Evolutionary conservation across 2,329 filamentous ascomycete species (phyloP).

Genomic region (Trichoderma sp.): DNA sequence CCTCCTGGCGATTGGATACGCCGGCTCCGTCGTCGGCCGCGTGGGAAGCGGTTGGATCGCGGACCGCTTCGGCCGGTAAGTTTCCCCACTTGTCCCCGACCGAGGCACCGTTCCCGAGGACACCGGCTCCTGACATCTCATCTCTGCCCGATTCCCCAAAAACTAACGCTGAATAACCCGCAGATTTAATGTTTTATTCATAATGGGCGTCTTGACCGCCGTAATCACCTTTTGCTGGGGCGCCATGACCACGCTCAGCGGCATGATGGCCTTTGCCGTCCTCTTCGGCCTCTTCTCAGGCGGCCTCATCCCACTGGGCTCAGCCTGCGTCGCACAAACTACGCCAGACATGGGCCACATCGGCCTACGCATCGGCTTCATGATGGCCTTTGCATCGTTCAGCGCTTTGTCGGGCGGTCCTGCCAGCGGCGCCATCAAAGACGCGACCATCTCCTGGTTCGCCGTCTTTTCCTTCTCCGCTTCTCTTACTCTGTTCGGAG

Average conservation of each 20-base stretch:
- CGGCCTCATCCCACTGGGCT: slow-evolving; percentile 35
- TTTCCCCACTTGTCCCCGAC: background rate
- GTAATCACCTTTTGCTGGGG: slow-evolving; percentile 34
- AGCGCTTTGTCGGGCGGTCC: slow-evolving; percentile 29
- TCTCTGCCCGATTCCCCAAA: background rate
- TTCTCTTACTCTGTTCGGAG: slow-evolving; percentile 21
- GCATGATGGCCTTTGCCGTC: slow-evolving; percentile 27
- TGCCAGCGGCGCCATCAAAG: slow-evolving; percentile 24
- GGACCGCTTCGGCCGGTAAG: slow-evolving; percentile 45
- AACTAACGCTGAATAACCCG: background rate
- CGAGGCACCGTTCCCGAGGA: no score
- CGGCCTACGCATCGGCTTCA: slow-evolving; percentile 32
- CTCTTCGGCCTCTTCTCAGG: slow-evolving; percentile 33
- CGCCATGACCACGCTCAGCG: slow-evolving; percentile 22
- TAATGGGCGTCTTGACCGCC: slow-evolving; percentile 25
- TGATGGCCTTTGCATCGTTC: slow-evolving; percentile 32
- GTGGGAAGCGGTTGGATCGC: slow-evolving; percentile 51
- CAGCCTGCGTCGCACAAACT: slow-evolving; percentile 33
- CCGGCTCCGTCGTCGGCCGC: slow-evolving; percentile 52
- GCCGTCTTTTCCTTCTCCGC: slow-evolving; percentile 22
- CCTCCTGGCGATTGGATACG: slow-evolving; percentile 60
- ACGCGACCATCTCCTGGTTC: slow-evolving; percentile 18
- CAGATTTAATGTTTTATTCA: slow-evolving; percentile 42
- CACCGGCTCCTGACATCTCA: background rate
- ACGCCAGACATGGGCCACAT: slow-evolving; percentile 30